These are phyloP conservation scores for Tricholomella constricta DNA, from an alignment of 768 basidiomycete species.

Conservation along the genomic window DNA sequence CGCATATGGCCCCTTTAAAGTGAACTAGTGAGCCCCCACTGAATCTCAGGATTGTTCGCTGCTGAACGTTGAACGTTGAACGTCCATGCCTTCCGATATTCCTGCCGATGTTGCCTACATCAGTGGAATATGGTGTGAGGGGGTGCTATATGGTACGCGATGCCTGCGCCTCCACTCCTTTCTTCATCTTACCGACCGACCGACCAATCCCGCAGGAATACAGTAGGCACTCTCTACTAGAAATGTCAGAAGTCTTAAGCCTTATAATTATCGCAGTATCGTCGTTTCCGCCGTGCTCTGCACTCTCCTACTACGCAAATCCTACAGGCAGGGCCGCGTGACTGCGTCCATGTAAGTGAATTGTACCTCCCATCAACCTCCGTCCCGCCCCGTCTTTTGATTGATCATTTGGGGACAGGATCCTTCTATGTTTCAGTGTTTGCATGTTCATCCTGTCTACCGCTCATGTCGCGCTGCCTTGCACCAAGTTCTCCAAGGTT, in stretches of 20 bases:
- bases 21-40: too few species aligned
- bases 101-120: slow-evolving; percentile 31
- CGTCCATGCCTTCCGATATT: slow-evolving; percentile 26
- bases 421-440: slow-evolving; percentile 22
- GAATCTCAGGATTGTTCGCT: background rate
- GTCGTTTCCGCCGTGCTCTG: slow-evolving; percentile 26
- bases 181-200: background rate
- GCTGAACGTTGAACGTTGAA: background rate
- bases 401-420: slow-evolving; percentile 4
- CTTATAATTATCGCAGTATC: slow-evolving; percentile 13
- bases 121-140: slow-evolving; percentile 32
- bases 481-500: slow-evolving; percentile 26
- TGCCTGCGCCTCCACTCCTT: background rate
- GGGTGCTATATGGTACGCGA: slow-evolving; percentile 29
- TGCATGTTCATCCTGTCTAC: slow-evolving; percentile 31
- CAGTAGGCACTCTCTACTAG: slow-evolving; percentile 20
- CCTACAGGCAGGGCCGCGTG: slow-evolving; percentile 22
- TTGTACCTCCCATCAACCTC: too few species aligned
- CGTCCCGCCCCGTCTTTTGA: background rate
- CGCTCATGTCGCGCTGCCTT: slow-evolving; percentile 27
- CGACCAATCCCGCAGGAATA: slow-evolving; percentile 18
- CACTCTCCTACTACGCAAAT: slow-evolving; percentile 20
- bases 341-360: slow-evolving; percentile 18
- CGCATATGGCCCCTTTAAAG: too few species aligned
- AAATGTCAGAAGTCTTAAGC: background rate